A percentile compares a stretch with the other conserved stretches of the same genome.
phyloP scores from a whole-genome alignment of 495 filamentous ascomycete genomes.

The Hypoxylon fragiforme region DNA sequence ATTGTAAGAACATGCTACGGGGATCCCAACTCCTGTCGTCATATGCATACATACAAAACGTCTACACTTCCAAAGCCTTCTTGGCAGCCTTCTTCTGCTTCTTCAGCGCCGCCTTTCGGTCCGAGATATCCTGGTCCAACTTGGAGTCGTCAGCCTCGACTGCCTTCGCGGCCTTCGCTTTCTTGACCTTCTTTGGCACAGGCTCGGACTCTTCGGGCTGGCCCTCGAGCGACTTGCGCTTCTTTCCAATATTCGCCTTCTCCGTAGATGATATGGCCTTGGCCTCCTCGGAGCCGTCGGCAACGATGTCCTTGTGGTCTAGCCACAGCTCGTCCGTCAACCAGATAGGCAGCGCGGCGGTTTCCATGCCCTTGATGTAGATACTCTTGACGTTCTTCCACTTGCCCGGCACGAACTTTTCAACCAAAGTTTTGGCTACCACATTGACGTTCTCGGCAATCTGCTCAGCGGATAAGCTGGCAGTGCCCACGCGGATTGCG shows the following conservation, averaged over 20 bases:
- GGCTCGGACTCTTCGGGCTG: conserved; percentile 42
- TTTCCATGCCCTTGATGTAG: conserved; percentile 81
- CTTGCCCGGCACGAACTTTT: conserved; percentile 77
- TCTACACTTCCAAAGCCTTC: conserved; percentile 55
- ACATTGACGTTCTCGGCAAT: conserved; percentile 77
- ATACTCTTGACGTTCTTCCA: conserved; percentile 82
- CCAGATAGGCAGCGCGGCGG: conserved; percentile 88
- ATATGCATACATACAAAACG: conserved; percentile 16
- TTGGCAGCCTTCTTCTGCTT: conserved; percentile 61
- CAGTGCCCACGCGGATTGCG: conserved; percentile 71
- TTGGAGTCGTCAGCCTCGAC: conserved; percentile 57
- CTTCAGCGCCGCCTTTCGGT: conserved; percentile 61
- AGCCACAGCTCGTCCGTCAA: conserved; percentile 88
- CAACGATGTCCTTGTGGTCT: conserved; percentile 75
- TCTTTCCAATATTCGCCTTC: conserved; percentile 65
- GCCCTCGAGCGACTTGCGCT: conserved; percentile 58
- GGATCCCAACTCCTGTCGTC: conserved; percentile 36
- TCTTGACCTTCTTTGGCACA: conserved; percentile 54
- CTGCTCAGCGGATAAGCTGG: conserved; percentile 71
- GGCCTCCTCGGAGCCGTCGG: conserved; percentile 57
- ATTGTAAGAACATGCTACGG: too few species aligned
- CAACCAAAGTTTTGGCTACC: conserved; percentile 67
- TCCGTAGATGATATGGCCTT: conserved; percentile 50
- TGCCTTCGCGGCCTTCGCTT: conserved; percentile 51
- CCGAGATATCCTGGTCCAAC: conserved; percentile 60